Percentiles rank a stretch among this genome's conserved stretches.
Conservation (phyloP, 305 asterid species). For the Withania somnifera region DNA sequence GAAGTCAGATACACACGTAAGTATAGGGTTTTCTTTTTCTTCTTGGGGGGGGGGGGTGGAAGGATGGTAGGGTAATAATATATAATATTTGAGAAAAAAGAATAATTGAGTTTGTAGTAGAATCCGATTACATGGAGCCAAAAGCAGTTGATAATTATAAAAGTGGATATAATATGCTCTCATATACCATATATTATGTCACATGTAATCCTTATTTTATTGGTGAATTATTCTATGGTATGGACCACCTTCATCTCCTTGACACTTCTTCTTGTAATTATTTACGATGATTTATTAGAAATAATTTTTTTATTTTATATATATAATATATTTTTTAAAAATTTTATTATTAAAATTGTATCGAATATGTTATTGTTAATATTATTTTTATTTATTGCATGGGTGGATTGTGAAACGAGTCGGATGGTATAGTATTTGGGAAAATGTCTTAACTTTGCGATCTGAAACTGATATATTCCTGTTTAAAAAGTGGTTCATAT, state of each 20-base stretch:
- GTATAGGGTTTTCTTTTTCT: not conserved
- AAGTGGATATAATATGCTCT: not conserved
- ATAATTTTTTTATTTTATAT: too few species aligned
- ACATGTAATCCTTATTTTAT: not conserved
- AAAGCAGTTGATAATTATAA: conserved; percentile 32
- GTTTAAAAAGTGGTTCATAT: too few species aligned
- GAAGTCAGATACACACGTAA: not conserved
- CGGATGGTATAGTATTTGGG: too few species aligned
- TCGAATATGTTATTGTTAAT: too few species aligned
- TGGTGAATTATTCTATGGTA: not conserved
- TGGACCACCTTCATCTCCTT: conserved; percentile 15
- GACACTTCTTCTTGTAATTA: not conserved
- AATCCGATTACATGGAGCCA: conserved; percentile 63
- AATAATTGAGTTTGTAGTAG: conserved; percentile 45
- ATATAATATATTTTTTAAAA: too few species aligned
- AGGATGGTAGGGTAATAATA: not conserved
- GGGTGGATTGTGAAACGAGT: too few species aligned
- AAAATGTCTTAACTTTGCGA: too few species aligned
- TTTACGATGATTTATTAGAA: too few species aligned
- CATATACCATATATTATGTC: conserved; percentile 11
- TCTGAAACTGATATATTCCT: too few species aligned
- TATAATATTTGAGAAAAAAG: conserved; percentile 15
- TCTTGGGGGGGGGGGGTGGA: not conserved
- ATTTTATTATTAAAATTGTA: too few species aligned
- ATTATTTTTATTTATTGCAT: too few species aligned